These are phyloP conservation scores for Marasmius sp. DNA, from an alignment of 1,284 basidiomycete genomes.

Conservation along the genomic window DNA sequence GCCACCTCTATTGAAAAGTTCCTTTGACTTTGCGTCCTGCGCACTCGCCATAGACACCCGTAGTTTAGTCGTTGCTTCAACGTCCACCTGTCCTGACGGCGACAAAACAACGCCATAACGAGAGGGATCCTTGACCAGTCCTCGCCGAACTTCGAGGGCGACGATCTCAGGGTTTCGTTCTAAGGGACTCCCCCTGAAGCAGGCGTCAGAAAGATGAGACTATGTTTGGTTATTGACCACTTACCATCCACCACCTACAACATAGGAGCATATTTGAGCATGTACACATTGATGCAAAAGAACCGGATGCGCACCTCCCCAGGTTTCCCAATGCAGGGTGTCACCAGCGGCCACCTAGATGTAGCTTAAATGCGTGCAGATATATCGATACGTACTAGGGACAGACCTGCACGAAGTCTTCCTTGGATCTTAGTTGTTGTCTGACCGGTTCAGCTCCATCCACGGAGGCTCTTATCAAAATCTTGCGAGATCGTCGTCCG, in stretches of 20 bases:
- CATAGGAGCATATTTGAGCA: background rate
- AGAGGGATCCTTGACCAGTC: slow-evolving; percentile 22
- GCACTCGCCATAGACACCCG: slow-evolving; percentile 19
- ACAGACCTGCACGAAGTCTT: slow-evolving; percentile 22
- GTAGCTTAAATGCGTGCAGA: background rate
- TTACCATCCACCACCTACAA: slow-evolving; percentile 19
- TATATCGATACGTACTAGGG: background rate
- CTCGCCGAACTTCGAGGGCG: slow-evolving; percentile 27
- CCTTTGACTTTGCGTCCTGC: slow-evolving; percentile 14
- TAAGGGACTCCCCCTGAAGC: slow-evolving; percentile 22
- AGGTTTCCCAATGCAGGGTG: slow-evolving; percentile 28
- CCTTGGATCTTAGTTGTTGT: slow-evolving; percentile 25
- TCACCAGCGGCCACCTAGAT: slow-evolving; percentile 22
- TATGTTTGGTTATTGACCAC: background rate
- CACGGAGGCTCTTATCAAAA: slow-evolving; percentile 22
- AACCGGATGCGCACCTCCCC: slow-evolving; percentile 22
- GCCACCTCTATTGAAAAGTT: slow-evolving; percentile 27
- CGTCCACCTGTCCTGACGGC: slow-evolving; percentile 17
- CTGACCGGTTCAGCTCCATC: slow-evolving; percentile 19
- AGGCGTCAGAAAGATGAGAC: background rate
- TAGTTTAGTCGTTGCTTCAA: slow-evolving; percentile 17
- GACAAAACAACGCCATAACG: slow-evolving; percentile 29
- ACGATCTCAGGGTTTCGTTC: slow-evolving; percentile 26
- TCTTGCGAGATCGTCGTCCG: slow-evolving; percentile 27
- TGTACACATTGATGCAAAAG: background rate